phyloP scores from a whole-genome alignment of 495 filamentous ascomycete species.

The Paragyromitra xinjiangensis region DNA sequence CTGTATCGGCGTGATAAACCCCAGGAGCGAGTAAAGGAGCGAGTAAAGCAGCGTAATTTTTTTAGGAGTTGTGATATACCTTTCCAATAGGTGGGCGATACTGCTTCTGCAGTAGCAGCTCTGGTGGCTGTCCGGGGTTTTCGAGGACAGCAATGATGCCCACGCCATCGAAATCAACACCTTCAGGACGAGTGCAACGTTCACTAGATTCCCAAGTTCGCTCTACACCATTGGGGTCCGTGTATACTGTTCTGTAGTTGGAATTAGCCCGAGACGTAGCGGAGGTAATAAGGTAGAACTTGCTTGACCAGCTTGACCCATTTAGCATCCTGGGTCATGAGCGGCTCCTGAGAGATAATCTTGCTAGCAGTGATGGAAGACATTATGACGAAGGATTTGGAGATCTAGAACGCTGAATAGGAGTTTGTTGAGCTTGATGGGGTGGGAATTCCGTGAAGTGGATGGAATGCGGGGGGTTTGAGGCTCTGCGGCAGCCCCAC shows the following conservation, averaged over 20 bases:
- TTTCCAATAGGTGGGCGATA: slow-evolving; percentile 85
- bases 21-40: too few species aligned
- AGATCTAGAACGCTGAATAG: slow-evolving; percentile 49
- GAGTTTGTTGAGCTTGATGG: background rate
- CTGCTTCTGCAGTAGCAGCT: slow-evolving; percentile 86
- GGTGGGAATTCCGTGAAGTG: too few species aligned
- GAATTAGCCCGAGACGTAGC: slow-evolving; percentile 24
- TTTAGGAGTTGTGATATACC: slow-evolving; percentile 55
- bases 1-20: background rate
- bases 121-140: slow-evolving; percentile 63
- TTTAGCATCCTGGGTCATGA: slow-evolving; percentile 66
- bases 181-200: slow-evolving; percentile 73
- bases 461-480: slow-evolving; percentile 27
- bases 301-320: slow-evolving; percentile 73
- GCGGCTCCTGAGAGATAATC: slow-evolving; percentile 47
- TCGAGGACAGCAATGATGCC: slow-evolving; percentile 89
- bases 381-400: slow-evolving; percentile 21
- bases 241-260: slow-evolving; percentile 70
- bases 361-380: slow-evolving; percentile 41
- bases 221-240: slow-evolving; percentile 71
- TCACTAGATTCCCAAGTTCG: slow-evolving; percentile 86
- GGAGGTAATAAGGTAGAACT: slow-evolving; percentile 8
- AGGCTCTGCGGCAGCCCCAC: slow-evolving; percentile 18
- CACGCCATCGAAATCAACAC: slow-evolving; percentile 82
- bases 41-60: background rate